Evolutionary conservation across 108 stramenopile species (phyloP), one percentile per base, ranked within the genome.

Genomic region (Conticribra guillardii): DNA sequence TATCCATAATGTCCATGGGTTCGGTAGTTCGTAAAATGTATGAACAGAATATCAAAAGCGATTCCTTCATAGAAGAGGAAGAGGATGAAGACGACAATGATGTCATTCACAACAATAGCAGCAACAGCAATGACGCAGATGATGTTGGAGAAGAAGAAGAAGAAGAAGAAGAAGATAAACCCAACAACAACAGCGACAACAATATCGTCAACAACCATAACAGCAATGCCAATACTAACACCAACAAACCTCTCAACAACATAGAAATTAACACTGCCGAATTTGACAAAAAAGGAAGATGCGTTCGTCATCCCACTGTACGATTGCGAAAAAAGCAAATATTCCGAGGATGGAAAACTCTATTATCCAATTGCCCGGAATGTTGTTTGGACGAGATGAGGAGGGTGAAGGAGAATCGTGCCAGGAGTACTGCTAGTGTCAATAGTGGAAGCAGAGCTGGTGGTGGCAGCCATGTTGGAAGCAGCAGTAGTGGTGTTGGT

Each of bases 331-430:
- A 69, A 52, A 77, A 77, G 47, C 57, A 64, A 28, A 16, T 77
- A 23, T 49, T 69, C 48, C 34, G 60, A 2, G 68, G 62, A 16
- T 77, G 76, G 76, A 27, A 48, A 3, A 56, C 64, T 4, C 29
- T 77, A 26, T 32, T 77, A 19, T 58, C 55, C 48, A 62, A 69
- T 30, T 77, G 76, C 48, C 76, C 76, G 4, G 76, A 77, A 65
- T 77, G 76, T 19, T 77, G 76, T 53, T 62, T 77, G 21, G 69
- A 77, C 32, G 76, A 77, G 22, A 77, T 77, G 64, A 54, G 61
- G 19, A 53, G 68, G 29, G 58, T 74, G 15, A 66, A 66, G 65
- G 59, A 67, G 21, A 58, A 62, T 5, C 47, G 67, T 15, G 27
- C 29, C 56, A 57, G 67, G 28, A 19, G 54, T 16, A 68, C 37